phyloP scores from a whole-genome alignment of 73 alveolate species.

The Stentor coeruleus region DNA sequence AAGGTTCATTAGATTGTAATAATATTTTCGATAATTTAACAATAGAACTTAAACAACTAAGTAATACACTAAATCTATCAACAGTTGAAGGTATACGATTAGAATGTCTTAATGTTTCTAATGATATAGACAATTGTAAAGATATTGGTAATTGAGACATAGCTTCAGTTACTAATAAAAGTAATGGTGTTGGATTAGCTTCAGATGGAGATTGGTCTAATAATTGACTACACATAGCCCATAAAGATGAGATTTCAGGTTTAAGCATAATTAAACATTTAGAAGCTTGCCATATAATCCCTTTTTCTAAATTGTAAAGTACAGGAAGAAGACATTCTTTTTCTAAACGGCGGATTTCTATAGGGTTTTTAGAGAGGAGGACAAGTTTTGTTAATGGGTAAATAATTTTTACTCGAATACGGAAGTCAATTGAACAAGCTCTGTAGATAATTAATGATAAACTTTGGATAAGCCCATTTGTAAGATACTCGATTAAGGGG shows the following conservation, averaged over 20 bases:
- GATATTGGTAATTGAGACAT: not conserved
- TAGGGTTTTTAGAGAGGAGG: not conserved
- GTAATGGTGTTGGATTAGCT: not conserved
- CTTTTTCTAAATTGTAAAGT: not conserved
- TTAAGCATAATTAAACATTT: not conserved
- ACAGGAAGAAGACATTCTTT: constrained; percentile 16
- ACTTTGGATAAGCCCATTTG: not conserved
- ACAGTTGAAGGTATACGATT: not conserved
- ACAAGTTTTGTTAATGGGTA: constrained; percentile 3
- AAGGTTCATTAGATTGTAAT: not conserved
- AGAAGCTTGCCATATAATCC: constrained; percentile 5
- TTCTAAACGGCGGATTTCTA: not conserved
- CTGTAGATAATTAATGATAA: not conserved
- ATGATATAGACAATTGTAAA: not conserved
- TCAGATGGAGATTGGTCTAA: not conserved
- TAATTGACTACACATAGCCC: constrained; percentile 1
- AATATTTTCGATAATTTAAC: not conserved
- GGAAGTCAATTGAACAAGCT: not conserved
- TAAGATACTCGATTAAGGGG: not conserved
- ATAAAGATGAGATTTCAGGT: not conserved
- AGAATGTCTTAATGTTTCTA: not conserved
- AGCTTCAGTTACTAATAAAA: not conserved
- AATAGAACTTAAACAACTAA: not conserved
- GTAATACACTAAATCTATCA: not conserved
- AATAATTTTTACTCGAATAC: not conserved